Base-by-base conservation (phyloP, 306 rosid genomes). In the Sicyos baderoa region DNA sequence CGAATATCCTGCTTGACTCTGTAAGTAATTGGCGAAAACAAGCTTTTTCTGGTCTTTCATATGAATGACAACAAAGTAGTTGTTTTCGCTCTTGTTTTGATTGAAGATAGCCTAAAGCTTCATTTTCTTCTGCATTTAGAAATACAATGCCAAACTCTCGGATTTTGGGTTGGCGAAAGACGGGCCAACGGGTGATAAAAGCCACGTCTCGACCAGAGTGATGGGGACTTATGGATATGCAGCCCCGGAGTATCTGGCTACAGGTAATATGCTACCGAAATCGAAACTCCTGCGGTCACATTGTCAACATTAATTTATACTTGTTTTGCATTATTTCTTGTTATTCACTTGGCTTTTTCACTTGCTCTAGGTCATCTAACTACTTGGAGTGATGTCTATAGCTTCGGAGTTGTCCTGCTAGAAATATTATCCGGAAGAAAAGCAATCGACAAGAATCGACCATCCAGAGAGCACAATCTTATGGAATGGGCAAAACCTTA, bases 141-240 rank as follows among this genome's bases (percentile, higher is more conserved):
- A 70, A 44, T 81, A 87, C 32, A 83, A 72, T 49, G 86, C 88
- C 42, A 87, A 87, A 70, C 88, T 87, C 69, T 85, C 93, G 63
- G 93, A 87, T 76, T 87, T 87, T 44, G 93, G 89, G 81, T 77
- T 87, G 79, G 93, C 93, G 3, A 87, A 81, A 72, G 93, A 87
- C 21, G 89, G 93, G 50, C 93, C 93, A 42, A 81, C 82, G 0
- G 93, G 89, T 13, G 93, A 87, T 76, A n/a, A n/a, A n/a, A n/a
- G n/a, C n/a, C n/a, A n/a, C n/a, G n/a, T n/a, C n/a, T n/a, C n/a
- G n/a, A n/a, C 89, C 62, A 78, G 89, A 72, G 83, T 85, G 45
- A 85, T 87, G 83, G 93, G 93, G 56, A 85, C 89, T 15, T 81
- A 67, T 15, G 72, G 84, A 65, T 87, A 87, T 49, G 89, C 88